phyloP scores from a whole-genome alignment of 176 grass and related monocot genomes.

The Puccinellia tenuiflora region DNA sequence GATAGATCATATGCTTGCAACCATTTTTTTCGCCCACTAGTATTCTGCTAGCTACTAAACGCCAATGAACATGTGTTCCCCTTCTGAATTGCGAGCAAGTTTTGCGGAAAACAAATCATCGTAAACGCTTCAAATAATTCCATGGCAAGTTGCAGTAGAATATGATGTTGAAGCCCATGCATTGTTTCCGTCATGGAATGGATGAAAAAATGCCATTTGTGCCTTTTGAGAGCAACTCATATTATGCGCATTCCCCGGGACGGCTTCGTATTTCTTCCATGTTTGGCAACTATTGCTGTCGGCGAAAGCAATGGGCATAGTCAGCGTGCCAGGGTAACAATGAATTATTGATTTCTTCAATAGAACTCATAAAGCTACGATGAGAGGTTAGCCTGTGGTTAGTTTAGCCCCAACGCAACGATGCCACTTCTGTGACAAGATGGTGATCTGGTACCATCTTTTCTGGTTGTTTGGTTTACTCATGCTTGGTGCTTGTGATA shows the following conservation, averaged over 20 bases:
- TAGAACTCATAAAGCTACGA: not conserved
- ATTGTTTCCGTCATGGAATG: conserved; percentile 7
- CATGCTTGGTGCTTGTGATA: not conserved
- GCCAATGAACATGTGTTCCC: not conserved
- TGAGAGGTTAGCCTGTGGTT: not conserved
- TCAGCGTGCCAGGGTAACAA: not conserved
- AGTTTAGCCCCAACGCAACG: not conserved
- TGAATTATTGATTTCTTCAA: not conserved
- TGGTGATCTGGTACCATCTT: not conserved
- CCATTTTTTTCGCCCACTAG: not conserved
- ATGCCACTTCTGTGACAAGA: not conserved
- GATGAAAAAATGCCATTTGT: conserved; percentile 1
- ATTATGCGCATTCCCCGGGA: not conserved
- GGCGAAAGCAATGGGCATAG: not conserved
- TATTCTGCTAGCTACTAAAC: too few species aligned
- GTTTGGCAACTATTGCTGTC: conserved; percentile 27
- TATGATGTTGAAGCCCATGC: not conserved
- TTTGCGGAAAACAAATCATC: not conserved
- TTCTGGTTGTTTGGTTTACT: not conserved
- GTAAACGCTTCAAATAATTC: not conserved
- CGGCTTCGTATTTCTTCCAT: not conserved
- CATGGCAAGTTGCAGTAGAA: not conserved
- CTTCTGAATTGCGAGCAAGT: not conserved
- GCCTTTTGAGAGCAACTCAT: conserved; percentile 9
- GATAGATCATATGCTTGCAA: not conserved